Conservation (phyloP, 257 asterid species). For the Plantago elongata region DNA sequence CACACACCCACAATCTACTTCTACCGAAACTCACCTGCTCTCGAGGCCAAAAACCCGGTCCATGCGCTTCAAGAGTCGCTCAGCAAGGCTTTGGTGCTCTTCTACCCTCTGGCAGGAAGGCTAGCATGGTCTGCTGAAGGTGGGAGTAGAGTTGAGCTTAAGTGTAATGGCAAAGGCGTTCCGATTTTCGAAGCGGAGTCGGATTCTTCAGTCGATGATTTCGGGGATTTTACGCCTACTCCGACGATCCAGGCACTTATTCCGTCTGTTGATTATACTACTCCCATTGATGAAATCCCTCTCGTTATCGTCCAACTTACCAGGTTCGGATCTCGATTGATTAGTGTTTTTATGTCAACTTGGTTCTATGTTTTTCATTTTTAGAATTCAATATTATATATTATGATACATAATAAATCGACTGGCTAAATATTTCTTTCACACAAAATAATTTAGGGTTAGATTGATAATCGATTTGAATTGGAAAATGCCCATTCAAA, state of each 20-base stretch:
- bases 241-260: conserved; percentile 34
- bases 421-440: no score
- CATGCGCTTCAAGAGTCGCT: conserved; percentile 32
- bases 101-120: conserved; percentile 67
- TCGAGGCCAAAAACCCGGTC: conserved; percentile 17
- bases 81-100: conserved; percentile 39
- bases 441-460: no score
- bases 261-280: conserved; percentile 42
- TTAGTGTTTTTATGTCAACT: no score
- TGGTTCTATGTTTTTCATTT: no score
- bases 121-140: conserved; percentile 35
- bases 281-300: conserved; percentile 42
- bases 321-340: conserved; percentile 13
- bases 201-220: conserved; percentile 40
- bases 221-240: conserved; percentile 53
- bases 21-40: conserved; percentile 28
- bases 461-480: no score
- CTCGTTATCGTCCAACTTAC: conserved; percentile 38
- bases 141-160: conserved; percentile 55
- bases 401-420: no score
- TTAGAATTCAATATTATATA: no score
- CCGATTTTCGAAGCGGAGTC: conserved; percentile 54
- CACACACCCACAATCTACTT: conserved; percentile 59
- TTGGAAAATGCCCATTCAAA: no score
- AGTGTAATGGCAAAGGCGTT: conserved; percentile 53